Conservation (phyloP, 2,329 filamentous ascomycete genomes). For the Verticillium longisporum region DNA sequence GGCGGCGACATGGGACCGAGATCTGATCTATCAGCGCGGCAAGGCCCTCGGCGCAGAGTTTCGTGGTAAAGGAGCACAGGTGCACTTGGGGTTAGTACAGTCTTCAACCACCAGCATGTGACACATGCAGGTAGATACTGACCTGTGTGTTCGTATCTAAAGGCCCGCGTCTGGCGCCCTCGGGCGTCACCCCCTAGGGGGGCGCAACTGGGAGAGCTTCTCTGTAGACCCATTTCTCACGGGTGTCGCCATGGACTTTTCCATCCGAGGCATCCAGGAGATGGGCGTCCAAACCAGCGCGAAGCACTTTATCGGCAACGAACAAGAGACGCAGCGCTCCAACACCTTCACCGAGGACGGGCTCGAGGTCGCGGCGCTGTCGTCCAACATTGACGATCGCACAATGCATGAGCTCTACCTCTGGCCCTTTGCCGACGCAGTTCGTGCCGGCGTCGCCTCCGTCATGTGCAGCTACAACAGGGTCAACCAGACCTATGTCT, state of each 20-base stretch:
- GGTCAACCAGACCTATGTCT: constrained; percentile 59
- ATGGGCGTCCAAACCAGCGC: constrained; percentile 60
- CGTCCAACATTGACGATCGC: constrained; percentile 52
- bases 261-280: constrained; percentile 63
- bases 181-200: constrained; percentile 57
- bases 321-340: constrained; percentile 32
- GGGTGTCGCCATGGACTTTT: constrained; percentile 56
- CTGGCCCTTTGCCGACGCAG: constrained; percentile 24
- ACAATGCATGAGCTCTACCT: constrained; percentile 49
- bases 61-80: constrained; percentile 63
- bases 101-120: neutral
- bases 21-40: constrained; percentile 59
- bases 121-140: neutral
- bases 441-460: constrained; percentile 30
- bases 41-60: constrained; percentile 67
- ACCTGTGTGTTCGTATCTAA: neutral
- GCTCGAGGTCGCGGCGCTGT: constrained; percentile 37
- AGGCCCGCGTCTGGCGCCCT: constrained; percentile 55
- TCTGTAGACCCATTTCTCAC: constrained; percentile 63
- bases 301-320: constrained; percentile 32
- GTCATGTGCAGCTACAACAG: constrained; percentile 81
- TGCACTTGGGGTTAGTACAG: constrained; percentile 37
- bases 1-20: constrained; percentile 66
- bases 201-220: constrained; percentile 54
- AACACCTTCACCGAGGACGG: constrained; percentile 44